Percentiles rank a stretch among this genome's conserved stretches.
These are phyloP conservation scores for Pholiota microspora DNA, from an alignment of 768 basidiomycete species.

Conservation along the genomic window DNA sequence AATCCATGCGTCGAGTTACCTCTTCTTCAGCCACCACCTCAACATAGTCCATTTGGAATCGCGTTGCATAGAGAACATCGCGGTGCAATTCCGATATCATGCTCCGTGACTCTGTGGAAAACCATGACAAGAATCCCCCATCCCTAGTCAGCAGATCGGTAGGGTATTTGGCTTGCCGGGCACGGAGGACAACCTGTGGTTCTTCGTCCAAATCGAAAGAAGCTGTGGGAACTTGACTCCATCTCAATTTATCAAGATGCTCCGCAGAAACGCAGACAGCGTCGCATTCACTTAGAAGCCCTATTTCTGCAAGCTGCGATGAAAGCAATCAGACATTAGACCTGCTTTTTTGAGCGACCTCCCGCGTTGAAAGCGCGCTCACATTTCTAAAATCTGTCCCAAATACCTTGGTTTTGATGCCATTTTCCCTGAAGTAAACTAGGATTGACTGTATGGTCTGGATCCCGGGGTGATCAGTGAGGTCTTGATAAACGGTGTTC, in stretches of 20 bases:
- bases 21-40: conserved; percentile 33
- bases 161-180: conserved; percentile 39
- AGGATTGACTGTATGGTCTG: conserved; percentile 44
- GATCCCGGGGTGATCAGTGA: conserved; percentile 40
- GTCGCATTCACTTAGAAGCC: conserved; percentile 38
- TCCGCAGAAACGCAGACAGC: conserved; percentile 39
- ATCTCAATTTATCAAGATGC: conserved; percentile 35
- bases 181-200: conserved; percentile 29
- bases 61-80: conserved; percentile 30
- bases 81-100: conserved; percentile 31
- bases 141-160: conserved; percentile 29
- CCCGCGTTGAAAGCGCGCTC: conserved; percentile 8
- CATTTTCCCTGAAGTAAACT: conserved; percentile 39
- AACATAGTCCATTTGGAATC: conserved; percentile 36
- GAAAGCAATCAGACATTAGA: conserved; percentile 1
- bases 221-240: conserved; percentile 27
- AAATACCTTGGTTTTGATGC: conserved; percentile 38
- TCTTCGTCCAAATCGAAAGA: conserved; percentile 17
- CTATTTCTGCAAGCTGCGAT: conserved; percentile 40
- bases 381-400: conserved; percentile 43
- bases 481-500: conserved; percentile 18
- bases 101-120: conserved; percentile 36
- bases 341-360: background rate
- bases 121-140: conserved; percentile 30
- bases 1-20: conserved; percentile 16